Percentiles rank a stretch among this genome's conserved stretches.
Evolutionary conservation across 331 rosid species (phyloP).

Genomic region (Pyracantha coccinea): DNA sequence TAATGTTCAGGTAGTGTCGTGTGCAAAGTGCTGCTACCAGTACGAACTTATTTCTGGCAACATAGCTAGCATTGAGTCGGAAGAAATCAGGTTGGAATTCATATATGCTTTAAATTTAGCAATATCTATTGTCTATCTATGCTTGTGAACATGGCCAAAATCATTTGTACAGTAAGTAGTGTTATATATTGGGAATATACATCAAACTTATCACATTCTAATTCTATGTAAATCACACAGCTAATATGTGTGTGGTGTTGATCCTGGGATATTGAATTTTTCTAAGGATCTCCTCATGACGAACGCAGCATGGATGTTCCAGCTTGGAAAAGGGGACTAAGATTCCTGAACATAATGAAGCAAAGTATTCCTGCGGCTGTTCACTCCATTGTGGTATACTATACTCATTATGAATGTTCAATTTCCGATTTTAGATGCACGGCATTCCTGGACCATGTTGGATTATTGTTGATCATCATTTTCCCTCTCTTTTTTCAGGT

Average conservation of each 20-base stretch:
- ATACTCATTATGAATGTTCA: conserved; percentile 8
- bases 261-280: conserved; percentile 87
- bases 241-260: conserved; percentile 57
- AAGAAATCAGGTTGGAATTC: conserved; percentile 83
- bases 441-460: not conserved
- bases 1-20: conserved; percentile 69
- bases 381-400: conserved; percentile 88
- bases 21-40: conserved; percentile 90
- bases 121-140: not conserved
- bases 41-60: conserved; percentile 85
- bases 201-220: not conserved
- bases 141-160: not conserved
- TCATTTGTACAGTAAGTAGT: not conserved
- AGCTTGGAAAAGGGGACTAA: conserved; percentile 81
- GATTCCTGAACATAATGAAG: conserved; percentile 59
- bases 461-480: conserved; percentile 1
- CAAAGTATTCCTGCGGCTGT: conserved; percentile 73
- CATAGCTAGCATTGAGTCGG: conserved; percentile 69
- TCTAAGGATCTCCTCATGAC: conserved; percentile 99
- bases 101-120: conserved; percentile 12
- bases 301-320: conserved; percentile 99
- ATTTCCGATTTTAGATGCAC: not conserved
- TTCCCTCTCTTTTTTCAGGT: conserved; percentile 42
- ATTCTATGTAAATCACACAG: conserved; percentile 20
- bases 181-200: not conserved